Conservation (phyloP, 345 rosid species). For the Lepidium aucheri region DNA sequence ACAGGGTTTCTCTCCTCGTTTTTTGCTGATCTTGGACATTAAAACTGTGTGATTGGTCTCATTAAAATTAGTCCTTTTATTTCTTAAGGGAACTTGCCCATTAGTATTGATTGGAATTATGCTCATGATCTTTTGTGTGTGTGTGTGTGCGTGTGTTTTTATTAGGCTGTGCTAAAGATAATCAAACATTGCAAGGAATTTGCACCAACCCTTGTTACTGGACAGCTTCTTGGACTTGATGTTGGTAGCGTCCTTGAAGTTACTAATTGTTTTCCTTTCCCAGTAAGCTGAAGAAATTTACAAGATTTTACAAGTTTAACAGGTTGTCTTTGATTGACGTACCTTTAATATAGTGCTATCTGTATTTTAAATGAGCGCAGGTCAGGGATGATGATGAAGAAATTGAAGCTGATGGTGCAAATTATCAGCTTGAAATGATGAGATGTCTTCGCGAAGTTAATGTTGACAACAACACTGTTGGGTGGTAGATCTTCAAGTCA, state of each 20-base stretch:
- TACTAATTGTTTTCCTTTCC: conserved; percentile 98
- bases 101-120: background rate
- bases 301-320: background rate
- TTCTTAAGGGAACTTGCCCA: background rate
- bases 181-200: conserved; percentile 98
- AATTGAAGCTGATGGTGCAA: conserved; percentile 97
- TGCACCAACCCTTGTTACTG: conserved; percentile 89
- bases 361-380: conserved; percentile 26
- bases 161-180: conserved; percentile 80
- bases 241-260: conserved; percentile 98
- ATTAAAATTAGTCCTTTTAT: background rate
- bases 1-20: background rate
- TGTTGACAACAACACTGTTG: conserved; percentile 97
- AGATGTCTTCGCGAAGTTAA: conserved; percentile 96
- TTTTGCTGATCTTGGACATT: background rate
- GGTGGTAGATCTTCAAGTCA: conserved; percentile 48
- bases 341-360: background rate
- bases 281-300: conserved; percentile 35
- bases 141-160: too few species aligned
- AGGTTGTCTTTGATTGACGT: background rate
- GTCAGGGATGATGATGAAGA: conserved; percentile 91
- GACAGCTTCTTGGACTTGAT: conserved; percentile 97
- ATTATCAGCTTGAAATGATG: conserved; percentile 99
- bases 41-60: background rate
- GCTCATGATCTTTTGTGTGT: background rate